Evolutionary conservation across 257 asterid species (phyloP).

Genomic region (Salvia hispanica): DNA sequence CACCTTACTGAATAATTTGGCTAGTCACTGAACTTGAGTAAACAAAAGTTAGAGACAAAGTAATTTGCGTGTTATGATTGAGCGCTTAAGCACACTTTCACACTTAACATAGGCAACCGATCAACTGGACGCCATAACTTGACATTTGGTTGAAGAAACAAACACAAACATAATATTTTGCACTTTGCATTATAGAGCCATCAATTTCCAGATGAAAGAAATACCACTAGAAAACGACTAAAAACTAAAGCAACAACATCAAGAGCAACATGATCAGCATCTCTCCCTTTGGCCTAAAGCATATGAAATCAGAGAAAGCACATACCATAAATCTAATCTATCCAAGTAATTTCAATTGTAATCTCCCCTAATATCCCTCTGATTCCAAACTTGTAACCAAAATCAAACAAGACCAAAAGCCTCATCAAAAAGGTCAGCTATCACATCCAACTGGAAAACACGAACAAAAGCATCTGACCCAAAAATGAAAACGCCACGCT

Average conservation of each 20-base stretch:
- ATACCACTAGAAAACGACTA: slow-evolving; percentile 16
- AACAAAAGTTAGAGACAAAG: slow-evolving; percentile 11
- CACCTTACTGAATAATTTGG: neutral
- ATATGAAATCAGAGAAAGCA: slow-evolving; percentile 18
- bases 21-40: slow-evolving; percentile 7
- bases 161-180: slow-evolving; percentile 10
- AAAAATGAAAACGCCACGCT: neutral
- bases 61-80: slow-evolving; percentile 19
- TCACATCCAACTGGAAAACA: slow-evolving; percentile 23
- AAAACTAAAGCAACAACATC: neutral
- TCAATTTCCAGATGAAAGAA: slow-evolving; percentile 11
- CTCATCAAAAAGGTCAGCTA: slow-evolving; percentile 10
- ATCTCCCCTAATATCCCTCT: neutral
- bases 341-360: slow-evolving; percentile 2
- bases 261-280: slow-evolving; percentile 10
- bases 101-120: slow-evolving; percentile 11
- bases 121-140: slow-evolving; percentile 12
- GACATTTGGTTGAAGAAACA: slow-evolving; percentile 3
- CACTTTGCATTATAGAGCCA: neutral
- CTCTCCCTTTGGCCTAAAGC: slow-evolving; percentile 15
- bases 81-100: slow-evolving; percentile 1
- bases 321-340: neutral
- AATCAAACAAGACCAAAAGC: slow-evolving; percentile 20
- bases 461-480: slow-evolving; percentile 20
- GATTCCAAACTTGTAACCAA: slow-evolving; percentile 23